Evolutionary conservation across 225 moss, liverwort and hornwort genomes (phyloP).

Genomic region (Rhytidiadelphus loreus): DNA sequence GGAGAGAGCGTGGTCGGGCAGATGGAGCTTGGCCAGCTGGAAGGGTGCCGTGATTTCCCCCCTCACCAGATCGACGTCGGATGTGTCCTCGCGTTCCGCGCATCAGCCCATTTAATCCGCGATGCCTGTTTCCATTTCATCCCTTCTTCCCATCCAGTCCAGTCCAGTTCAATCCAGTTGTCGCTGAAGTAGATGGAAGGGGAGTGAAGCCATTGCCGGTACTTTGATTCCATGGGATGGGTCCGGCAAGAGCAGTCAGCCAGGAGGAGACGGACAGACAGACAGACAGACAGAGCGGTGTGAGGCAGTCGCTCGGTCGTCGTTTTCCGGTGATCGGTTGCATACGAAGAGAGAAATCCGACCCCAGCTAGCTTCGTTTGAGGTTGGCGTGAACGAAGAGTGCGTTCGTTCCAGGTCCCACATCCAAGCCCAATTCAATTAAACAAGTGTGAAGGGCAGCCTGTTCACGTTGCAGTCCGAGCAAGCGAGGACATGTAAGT

Average conservation of each 20-base stretch:
- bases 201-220: neutral
- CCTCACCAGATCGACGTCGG: conserved; percentile 16
- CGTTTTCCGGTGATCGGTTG: neutral
- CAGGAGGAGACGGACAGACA: neutral
- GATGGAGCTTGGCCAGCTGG: conserved; percentile 18
- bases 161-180: neutral
- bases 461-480: neutral
- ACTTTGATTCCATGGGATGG: no score
- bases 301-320: neutral
- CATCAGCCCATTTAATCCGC: neutral
- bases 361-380: neutral
- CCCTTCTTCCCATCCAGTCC: neutral
- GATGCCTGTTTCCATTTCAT: neutral
- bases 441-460: no score
- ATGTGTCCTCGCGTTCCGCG: neutral
- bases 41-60: neutral
- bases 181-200: neutral
- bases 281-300: neutral
- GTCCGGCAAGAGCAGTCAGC: neutral
- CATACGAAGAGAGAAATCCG: neutral
- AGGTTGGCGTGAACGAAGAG: neutral
- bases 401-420: neutral
- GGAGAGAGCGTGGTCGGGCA: conserved; percentile 4
- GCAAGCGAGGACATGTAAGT: neutral
- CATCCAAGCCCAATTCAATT: neutral